phyloP scores from a whole-genome alignment of 192 early-diverging fungal genomes.

The Linderina pennispora region DNA sequence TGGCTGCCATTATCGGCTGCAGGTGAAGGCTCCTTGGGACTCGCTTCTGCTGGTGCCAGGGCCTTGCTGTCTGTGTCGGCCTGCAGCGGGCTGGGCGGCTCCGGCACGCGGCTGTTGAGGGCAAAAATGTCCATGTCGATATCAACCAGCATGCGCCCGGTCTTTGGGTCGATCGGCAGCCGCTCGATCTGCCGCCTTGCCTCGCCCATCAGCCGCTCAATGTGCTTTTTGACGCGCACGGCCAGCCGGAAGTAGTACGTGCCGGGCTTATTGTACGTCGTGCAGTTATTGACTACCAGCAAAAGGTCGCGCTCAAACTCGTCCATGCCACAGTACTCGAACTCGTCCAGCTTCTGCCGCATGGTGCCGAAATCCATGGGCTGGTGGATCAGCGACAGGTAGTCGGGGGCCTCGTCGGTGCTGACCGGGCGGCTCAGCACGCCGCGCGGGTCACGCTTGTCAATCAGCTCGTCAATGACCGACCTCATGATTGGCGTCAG shows the following conservation, averaged over 20 bases:
- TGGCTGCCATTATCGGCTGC: neutral
- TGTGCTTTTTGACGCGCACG: conserved; percentile 16
- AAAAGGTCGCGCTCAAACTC: conserved; percentile 50
- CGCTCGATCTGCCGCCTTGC: conserved; percentile 2
- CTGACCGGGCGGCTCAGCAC: conserved; percentile 68
- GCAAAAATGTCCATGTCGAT: conserved; percentile 26
- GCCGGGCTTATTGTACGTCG: conserved; percentile 39
- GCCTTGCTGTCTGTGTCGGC: no score
- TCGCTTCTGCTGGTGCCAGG: neutral
- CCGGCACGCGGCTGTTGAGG: conserved; percentile 5
- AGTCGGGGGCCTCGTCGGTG: conserved; percentile 64
- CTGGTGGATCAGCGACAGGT: conserved; percentile 55
- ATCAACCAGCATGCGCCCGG: conserved; percentile 20
- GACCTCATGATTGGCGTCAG: conserved; percentile 60
- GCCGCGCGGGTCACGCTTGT: conserved; percentile 65
- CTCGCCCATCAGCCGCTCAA: conserved; percentile 14
- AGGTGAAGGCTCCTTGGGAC: neutral
- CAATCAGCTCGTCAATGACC: conserved; percentile 57
- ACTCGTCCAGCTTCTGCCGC: conserved; percentile 46
- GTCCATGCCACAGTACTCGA: conserved; percentile 53
- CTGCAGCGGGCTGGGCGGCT: neutral
- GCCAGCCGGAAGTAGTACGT: conserved; percentile 44
- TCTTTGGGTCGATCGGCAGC: conserved; percentile 27
- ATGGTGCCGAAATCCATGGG: conserved; percentile 81
- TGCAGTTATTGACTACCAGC: conserved; percentile 36